Evolutionary conservation across 805 yeast genomes (phyloP).

Genomic region (Tetrapisispora nanseiensis): DNA sequence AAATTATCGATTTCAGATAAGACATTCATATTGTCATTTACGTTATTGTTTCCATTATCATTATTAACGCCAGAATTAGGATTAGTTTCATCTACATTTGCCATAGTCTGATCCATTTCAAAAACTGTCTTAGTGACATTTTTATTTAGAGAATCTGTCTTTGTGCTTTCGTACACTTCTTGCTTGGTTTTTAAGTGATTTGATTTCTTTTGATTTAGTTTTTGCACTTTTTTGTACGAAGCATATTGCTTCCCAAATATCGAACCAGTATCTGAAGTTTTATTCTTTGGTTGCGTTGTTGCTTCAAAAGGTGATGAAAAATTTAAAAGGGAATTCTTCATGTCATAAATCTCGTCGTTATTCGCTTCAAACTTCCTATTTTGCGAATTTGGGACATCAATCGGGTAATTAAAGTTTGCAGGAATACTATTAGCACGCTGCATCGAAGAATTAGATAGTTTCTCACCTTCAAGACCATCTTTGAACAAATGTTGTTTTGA

Average conservation of each 20-base stretch:
- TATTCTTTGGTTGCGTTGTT: background rate
- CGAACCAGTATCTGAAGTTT: background rate
- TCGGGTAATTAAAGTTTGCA: background rate
- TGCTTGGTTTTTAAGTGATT: background rate
- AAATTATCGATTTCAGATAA: conserved; percentile 39
- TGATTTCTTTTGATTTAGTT: no score
- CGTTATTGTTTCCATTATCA: background rate
- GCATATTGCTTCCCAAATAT: background rate
- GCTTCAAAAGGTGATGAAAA: background rate
- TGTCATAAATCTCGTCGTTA: background rate
- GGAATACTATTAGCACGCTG: conserved; percentile 4
- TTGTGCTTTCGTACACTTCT: background rate
- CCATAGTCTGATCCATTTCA: no score
- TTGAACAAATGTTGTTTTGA: background rate
- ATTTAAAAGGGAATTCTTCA: background rate
- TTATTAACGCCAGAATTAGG: no score
- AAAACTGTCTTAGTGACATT: no score
- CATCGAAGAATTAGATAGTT: background rate
- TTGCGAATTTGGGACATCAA: background rate
- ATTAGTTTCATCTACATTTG: no score
- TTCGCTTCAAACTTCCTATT: background rate
- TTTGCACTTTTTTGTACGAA: background rate
- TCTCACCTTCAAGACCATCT: background rate
- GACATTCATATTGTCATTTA: conserved; percentile 2
- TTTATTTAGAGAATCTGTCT: no score